These are phyloP conservation scores for Fusarium mangiferae DNA, from an alignment of 2,329 filamentous ascomycete genomes.

Conservation along the genomic window DNA sequence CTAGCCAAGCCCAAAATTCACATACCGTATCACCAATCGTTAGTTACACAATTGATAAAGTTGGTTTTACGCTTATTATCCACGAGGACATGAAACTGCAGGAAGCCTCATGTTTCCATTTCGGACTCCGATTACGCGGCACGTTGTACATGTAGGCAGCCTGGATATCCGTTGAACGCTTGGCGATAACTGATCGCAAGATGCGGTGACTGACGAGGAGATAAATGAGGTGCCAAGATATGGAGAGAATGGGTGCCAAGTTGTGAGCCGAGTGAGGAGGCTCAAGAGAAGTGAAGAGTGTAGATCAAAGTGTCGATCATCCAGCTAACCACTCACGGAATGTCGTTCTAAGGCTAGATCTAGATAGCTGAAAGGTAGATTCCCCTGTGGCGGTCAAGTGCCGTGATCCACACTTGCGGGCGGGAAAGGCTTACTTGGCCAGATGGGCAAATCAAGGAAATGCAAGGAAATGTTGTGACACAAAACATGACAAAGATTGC, in stretches of 20 bases:
- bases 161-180: not conserved
- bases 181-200: conserved; percentile 15
- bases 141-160: conserved; percentile 23
- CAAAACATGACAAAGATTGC: not conserved
- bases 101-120: conserved; percentile 22
- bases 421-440: conserved; percentile 33
- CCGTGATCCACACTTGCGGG: conserved; percentile 33
- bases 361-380: conserved; percentile 12
- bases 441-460: conserved; percentile 3
- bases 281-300: not conserved
- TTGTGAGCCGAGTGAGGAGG: not conserved
- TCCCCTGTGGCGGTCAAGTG: conserved; percentile 30
- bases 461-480: not conserved
- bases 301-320: conserved; percentile 22
- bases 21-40: not conserved
- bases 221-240: not conserved
- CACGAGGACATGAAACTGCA: conserved; percentile 15
- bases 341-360: conserved; percentile 37
- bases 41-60: conserved; percentile 37
- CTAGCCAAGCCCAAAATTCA: not conserved
- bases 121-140: conserved; percentile 35
- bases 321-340: conserved; percentile 10
- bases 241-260: not conserved
- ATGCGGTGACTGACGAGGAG: not conserved
- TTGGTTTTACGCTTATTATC: conserved; percentile 36